Evolutionary conservation across 2,329 filamentous ascomycete genomes (phyloP), one percentile per base, ranked within the genome.

Genomic region (Beauveria sp.): DNA sequence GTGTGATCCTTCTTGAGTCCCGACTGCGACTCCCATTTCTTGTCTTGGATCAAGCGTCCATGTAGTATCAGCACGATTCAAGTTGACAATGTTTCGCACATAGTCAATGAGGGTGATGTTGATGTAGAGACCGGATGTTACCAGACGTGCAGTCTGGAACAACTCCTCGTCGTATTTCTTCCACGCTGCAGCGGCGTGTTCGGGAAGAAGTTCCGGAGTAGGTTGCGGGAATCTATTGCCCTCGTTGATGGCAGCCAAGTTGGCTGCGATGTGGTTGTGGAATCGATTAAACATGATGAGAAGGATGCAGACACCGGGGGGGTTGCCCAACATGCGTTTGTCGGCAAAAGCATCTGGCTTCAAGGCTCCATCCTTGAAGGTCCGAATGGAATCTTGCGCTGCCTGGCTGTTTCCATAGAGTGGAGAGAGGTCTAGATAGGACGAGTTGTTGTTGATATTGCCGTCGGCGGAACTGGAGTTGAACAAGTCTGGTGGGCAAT

Each of bases 241-340:
- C 68, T 97, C 93, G 68, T 97, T 96, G 74, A 97, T 93, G n/a
- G 82, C 77, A 0, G 89, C 89, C 20, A 97, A 78, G 64, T 93
- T 88, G 60, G 86, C 83, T 1, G 90, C 92, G 0, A 92, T 85
- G 66, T 95, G 83, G 74, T 98, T 97, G 75, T 97, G 93, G 75
- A 96, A 96, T 26, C 87, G 83, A 68, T 88, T 88, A 75, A 91
- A 88, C 88, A 92, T 91, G 73, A 93, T 81, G 31, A 93, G 75
- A 3, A 93, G 69, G 5, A 90, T 86, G 61, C 85, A 82, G 5
- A 89, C 88, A 14, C 88, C 88, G 0, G 90, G 87, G 0, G 89
- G 90, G 68, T 90, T 87, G 10, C 84, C 87, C 26, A 88, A 74
- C 2, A 92, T 76, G 60, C 89, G 81, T 73, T 86, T 86, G 69